Evolutionary conservation across 257 asterid species (phyloP).

Genomic region (Fraxinus anomala): DNA sequence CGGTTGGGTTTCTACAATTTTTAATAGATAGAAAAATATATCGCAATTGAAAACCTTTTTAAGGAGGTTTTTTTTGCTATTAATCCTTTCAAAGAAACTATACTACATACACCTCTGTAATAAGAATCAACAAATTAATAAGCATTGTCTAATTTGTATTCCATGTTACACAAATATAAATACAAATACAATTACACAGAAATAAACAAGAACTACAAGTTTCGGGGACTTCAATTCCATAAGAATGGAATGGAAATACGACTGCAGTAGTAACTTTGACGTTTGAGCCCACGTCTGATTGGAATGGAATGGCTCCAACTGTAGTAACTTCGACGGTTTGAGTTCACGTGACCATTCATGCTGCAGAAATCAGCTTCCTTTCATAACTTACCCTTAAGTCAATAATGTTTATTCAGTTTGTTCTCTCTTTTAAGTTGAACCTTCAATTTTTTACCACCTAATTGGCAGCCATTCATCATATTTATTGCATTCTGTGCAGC

Average conservation of each 20-base stretch:
- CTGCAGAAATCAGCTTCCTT: conserved; percentile 36
- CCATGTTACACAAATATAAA: conserved; percentile 49
- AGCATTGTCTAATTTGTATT: conserved; percentile 45
- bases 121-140: conserved; percentile 59
- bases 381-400: conserved; percentile 42
- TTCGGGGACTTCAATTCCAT: conserved; percentile 55
- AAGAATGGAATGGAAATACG: conserved; percentile 39
- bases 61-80: too few species aligned
- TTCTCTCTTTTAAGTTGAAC: conserved; percentile 90
- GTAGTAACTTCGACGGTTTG: conserved; percentile 42
- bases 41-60: too few species aligned
- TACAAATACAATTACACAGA: conserved; percentile 52
- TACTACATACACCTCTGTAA: conserved; percentile 19
- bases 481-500: conserved; percentile 85
- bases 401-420: conserved; percentile 59
- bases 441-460: conserved; percentile 92
- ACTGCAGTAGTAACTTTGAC: conserved; percentile 25
- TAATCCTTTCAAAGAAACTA: conserved; percentile 9
- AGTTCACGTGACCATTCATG: conserved; percentile 26
- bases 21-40: too few species aligned
- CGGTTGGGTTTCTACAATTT: too few species aligned
- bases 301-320: conserved; percentile 25
- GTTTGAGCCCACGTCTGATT: conserved; percentile 27
- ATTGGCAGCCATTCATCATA: conserved; percentile 82
- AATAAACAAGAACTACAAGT: conserved; percentile 61